These are phyloP conservation scores for Penicillium thymicola DNA, from an alignment of 2,329 filamentous ascomycete species.

Conservation along the genomic window DNA sequence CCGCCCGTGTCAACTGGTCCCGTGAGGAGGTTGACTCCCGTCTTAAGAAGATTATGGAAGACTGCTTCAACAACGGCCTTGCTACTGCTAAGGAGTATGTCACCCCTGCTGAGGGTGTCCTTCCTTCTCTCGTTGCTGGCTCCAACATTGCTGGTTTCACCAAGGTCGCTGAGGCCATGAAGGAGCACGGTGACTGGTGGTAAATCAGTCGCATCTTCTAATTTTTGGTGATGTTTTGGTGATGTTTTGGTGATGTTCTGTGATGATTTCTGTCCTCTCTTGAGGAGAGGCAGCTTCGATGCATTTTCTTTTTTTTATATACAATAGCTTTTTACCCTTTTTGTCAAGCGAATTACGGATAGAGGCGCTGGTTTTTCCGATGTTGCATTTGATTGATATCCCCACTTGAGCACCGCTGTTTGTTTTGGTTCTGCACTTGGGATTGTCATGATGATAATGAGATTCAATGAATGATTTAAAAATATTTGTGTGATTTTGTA, in stretches of 20 bases:
- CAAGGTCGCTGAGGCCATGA: slow-evolving; percentile 94
- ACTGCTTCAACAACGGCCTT: slow-evolving; percentile 84
- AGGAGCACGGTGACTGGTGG: slow-evolving; percentile 96
- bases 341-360: slow-evolving; percentile 26
- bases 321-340: slow-evolving; percentile 14
- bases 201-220: slow-evolving; percentile 25
- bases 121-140: slow-evolving; percentile 86
- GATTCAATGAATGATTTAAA: slow-evolving; percentile 22
- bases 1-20: slow-evolving; percentile 78
- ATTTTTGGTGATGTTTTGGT: neutral
- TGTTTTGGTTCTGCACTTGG: slow-evolving; percentile 16
- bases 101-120: slow-evolving; percentile 71
- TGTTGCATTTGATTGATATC: slow-evolving; percentile 27
- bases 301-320: slow-evolving; percentile 19
- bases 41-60: slow-evolving; percentile 93
- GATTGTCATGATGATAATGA: slow-evolving; percentile 27
- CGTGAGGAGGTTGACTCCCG: slow-evolving; percentile 84
- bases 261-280: slow-evolving; percentile 17
- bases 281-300: slow-evolving; percentile 13
- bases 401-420: slow-evolving; percentile 20
- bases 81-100: slow-evolving; percentile 88
- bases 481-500: neutral
- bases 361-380: slow-evolving; percentile 32
- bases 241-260: slow-evolving; percentile 3
- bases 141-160: slow-evolving; percentile 97